A percentile compares a stretch with the other conserved stretches of the same genome.
These are phyloP conservation scores for Beta vulgaris DNA, from an alignment of 148 eudicot genomes.

Conservation along the genomic window DNA sequence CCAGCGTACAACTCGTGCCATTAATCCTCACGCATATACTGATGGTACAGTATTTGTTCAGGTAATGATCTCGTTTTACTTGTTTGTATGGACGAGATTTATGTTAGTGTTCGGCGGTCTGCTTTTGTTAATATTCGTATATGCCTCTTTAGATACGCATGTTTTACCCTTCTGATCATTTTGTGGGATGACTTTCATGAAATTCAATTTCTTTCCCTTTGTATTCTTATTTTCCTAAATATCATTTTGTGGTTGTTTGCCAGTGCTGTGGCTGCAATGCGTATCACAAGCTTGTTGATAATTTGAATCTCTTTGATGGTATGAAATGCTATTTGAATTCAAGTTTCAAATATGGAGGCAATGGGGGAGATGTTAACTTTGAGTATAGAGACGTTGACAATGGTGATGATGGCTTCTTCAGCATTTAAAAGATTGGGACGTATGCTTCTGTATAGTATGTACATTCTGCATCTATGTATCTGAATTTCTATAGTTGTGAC, in stretches of 20 bases:
- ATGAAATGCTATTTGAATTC: constrained; percentile 89
- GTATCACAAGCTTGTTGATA: constrained; percentile 93
- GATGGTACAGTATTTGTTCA: constrained; percentile 77
- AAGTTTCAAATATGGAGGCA: constrained; percentile 60
- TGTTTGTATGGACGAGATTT: background rate
- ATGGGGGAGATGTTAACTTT: constrained; percentile 41
- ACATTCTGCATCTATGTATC: constrained; percentile 32
- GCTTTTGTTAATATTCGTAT: background rate
- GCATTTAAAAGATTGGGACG: constrained; percentile 20
- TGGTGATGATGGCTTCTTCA: constrained; percentile 50
- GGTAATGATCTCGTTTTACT: constrained; percentile 28
- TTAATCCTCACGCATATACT: constrained; percentile 71
- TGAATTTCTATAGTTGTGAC: constrained; percentile 19
- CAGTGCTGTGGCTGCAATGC: constrained; percentile 96
- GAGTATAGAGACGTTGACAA: constrained; percentile 57
- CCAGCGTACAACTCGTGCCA: constrained; percentile 87
- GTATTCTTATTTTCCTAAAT: background rate
- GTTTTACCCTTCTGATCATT: background rate
- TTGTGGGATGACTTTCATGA: background rate
- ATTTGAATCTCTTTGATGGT: constrained; percentile 87
- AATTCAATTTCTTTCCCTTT: background rate
- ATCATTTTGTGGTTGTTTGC: constrained; percentile 7
- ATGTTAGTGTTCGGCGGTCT: background rate
- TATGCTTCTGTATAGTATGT: constrained; percentile 30
- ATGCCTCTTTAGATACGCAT: background rate